Evolutionary conservation across 2,329 filamentous ascomycete genomes (phyloP).

Genomic region (Periconia sp.): DNA sequence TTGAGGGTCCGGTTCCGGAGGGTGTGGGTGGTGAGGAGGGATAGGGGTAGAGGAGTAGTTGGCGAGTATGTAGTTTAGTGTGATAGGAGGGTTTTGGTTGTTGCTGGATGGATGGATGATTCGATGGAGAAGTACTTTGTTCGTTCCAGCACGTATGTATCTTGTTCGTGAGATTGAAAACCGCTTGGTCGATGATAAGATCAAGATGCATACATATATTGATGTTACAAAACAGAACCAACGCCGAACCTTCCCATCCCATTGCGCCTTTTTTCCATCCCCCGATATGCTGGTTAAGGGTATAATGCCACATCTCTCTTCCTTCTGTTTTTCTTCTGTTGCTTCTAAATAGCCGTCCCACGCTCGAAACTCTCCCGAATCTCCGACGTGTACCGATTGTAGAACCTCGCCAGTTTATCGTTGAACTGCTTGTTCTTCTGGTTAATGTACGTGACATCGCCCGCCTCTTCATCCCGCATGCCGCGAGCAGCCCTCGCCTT

Average conservation of each 20-base stretch:
- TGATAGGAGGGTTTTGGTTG: too few species aligned
- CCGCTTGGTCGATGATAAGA: too few species aligned
- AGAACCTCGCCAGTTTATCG: conserved; percentile 92
- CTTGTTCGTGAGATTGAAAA: too few species aligned
- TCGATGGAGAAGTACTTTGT: too few species aligned
- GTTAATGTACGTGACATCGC: conserved; percentile 98
- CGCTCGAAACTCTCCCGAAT: conserved; percentile 97
- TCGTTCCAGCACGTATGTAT: too few species aligned
- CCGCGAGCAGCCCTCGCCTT: conserved; percentile 84
- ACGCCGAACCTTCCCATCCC: neutral
- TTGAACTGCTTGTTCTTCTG: conserved; percentile 99
- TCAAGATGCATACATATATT: neutral
- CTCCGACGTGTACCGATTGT: conserved; percentile 97
- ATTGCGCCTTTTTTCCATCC: neutral
- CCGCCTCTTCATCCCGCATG: conserved; percentile 74
- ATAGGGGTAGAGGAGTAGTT: too few species aligned
- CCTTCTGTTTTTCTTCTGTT: neutral
- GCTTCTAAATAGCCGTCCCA: conserved; percentile 80
- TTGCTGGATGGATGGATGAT: too few species aligned
- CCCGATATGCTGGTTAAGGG: neutral
- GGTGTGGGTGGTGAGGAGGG: too few species aligned
- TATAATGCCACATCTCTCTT: neutral
- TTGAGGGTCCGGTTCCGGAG: too few species aligned
- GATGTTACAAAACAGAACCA: neutral
- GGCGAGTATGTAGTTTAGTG: too few species aligned